Conservation (phyloP, 2,329 filamentous ascomycete species). For the Mycosphaerelloides madeirae region DNA sequence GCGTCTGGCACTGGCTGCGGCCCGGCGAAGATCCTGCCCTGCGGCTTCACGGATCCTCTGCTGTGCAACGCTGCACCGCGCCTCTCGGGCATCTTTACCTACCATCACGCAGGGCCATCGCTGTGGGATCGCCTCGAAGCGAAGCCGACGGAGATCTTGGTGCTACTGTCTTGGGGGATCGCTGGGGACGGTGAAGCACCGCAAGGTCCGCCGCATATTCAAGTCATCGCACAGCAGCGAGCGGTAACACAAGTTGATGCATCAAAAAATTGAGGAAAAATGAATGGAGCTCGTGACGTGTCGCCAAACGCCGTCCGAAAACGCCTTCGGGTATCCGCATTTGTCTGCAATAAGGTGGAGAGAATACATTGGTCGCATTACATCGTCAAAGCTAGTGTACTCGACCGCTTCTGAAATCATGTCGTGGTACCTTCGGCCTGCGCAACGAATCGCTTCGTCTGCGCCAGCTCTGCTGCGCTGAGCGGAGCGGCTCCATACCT, state of each 20-base stretch:
- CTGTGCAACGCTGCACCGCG: too few relatives aligned
- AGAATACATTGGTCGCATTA: conserved; percentile 3
- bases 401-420: neutral
- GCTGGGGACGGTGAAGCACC: neutral
- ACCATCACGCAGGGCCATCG: neutral
- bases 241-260: neutral
- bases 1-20: too few relatives aligned
- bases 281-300: neutral
- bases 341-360: conserved; percentile 3
- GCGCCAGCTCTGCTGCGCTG: conserved; percentile 22
- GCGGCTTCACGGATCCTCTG: too few relatives aligned
- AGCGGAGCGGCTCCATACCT: conserved; percentile 34
- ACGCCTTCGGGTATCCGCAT: neutral
- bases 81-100: too few relatives aligned
- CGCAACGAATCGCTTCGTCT: conserved; percentile 24
- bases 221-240: neutral
- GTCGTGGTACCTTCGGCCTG: conserved; percentile 14
- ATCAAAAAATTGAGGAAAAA: too few relatives aligned
- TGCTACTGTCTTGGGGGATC: too few relatives aligned
- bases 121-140: neutral
- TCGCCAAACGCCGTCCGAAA: neutral
- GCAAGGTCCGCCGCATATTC: too few relatives aligned
- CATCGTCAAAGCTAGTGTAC: conserved; percentile 1
- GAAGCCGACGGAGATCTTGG: too few relatives aligned
- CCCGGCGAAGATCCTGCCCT: too few relatives aligned